Evolutionary conservation across 176 grass and related monocot species (phyloP).

Genomic region (Miscanthus lutarioriparius): DNA sequence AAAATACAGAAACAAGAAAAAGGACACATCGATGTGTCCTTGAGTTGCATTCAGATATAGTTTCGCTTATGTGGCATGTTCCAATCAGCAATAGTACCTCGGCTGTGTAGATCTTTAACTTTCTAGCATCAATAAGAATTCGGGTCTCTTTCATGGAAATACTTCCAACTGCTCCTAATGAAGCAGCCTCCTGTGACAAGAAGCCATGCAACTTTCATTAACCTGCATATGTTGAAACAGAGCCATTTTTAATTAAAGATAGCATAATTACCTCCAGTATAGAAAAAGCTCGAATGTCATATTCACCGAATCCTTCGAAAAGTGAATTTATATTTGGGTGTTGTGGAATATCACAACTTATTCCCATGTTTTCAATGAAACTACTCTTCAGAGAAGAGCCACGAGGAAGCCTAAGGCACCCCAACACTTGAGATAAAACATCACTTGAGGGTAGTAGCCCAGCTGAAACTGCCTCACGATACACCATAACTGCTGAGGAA

Average conservation of each 20-base stretch:
- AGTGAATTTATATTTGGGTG: conserved; percentile 73
- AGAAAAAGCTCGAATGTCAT: conserved; percentile 84
- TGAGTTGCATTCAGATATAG: not conserved
- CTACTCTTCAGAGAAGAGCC: conserved; percentile 59
- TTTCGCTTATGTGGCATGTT: not conserved
- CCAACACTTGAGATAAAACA: conserved; percentile 91
- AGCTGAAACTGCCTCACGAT: conserved; percentile 65
- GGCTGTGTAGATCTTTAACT: conserved; percentile 67
- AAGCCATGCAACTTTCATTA: conserved; percentile 27
- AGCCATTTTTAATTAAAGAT: conserved; percentile 15
- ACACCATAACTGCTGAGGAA: conserved; percentile 69
- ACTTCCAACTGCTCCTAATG: conserved; percentile 59
- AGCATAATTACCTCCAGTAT: conserved; percentile 72
- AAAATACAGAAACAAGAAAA: not conserved
- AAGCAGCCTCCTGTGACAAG: conserved; percentile 68
- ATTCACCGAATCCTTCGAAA: conserved; percentile 92
- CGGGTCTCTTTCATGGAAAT: conserved; percentile 67
- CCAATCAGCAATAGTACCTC: conserved; percentile 51
- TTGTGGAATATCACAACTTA: conserved; percentile 69
- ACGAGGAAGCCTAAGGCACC: conserved; percentile 87
- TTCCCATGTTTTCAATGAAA: conserved; percentile 76
- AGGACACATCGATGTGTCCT: not conserved
- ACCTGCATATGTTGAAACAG: conserved; percentile 34
- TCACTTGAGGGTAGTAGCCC: conserved; percentile 69
- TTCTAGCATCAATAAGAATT: conserved; percentile 81